A percentile compares a stretch with the other conserved stretches of the same genome.
These are phyloP conservation scores for Teunomyces stri DNA, from an alignment of 805 yeast genomes.

Conservation along the genomic window DNA sequence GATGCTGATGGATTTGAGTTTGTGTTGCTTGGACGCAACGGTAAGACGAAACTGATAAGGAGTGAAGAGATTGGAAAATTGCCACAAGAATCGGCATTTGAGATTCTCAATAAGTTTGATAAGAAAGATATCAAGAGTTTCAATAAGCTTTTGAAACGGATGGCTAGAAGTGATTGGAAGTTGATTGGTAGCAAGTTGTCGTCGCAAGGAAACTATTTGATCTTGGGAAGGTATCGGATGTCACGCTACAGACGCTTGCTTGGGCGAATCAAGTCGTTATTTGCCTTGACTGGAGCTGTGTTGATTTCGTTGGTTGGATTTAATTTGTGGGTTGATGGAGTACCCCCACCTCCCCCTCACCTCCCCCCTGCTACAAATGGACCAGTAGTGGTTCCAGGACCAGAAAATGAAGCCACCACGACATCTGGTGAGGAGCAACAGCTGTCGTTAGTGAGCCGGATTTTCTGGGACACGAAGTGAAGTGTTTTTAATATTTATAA, in stretches of 20 bases:
- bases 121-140: slow-evolving; percentile 34
- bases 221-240: slow-evolving; percentile 6
- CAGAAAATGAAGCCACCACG: neutral
- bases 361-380: neutral
- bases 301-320: slow-evolving; percentile 20
- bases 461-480: neutral
- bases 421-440: too few relatives aligned
- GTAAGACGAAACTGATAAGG: slow-evolving; percentile 29
- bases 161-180: slow-evolving; percentile 50
- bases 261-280: slow-evolving; percentile 15
- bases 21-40: slow-evolving; percentile 32
- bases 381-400: neutral
- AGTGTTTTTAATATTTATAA: too few relatives aligned
- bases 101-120: slow-evolving; percentile 35
- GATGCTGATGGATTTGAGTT: slow-evolving; percentile 18
- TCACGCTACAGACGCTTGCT: slow-evolving; percentile 5
- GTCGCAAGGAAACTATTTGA: slow-evolving; percentile 10
- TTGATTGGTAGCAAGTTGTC: slow-evolving; percentile 49
- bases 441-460: neutral
- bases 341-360: neutral
- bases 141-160: slow-evolving; percentile 35
- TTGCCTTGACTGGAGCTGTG: slow-evolving; percentile 28
- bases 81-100: slow-evolving; percentile 40
- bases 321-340: slow-evolving; percentile 23
- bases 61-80: slow-evolving; percentile 42